Evolutionary conservation across 192 early-diverging fungal species (phyloP), one percentile per base, ranked within the genome.

Genomic region (Rhizophagus clarus): DNA sequence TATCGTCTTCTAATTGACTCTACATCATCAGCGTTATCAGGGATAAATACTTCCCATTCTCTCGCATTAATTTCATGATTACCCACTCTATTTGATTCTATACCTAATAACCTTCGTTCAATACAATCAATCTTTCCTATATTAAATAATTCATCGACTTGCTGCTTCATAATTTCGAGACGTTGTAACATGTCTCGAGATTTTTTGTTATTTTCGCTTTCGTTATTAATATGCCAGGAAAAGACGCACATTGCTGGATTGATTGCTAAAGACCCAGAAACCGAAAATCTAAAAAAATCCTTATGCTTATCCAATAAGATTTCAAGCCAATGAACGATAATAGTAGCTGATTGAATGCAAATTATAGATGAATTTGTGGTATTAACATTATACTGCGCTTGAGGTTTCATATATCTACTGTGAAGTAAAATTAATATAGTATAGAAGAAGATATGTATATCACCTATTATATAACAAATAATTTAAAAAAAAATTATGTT

Each of bases 211-310:
- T 45, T 14, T 24, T 76, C 61, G 8, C 10, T 14, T 11, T 34
- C 74, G 32, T 64, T 32, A 8, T 63, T 34, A 24, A 29, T 60
- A 63, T 76, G 37, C 74, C 74, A 76, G 17, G 7, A n/a, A 76
- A 76, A 76, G 4, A 76, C 74, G 0, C 61, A 20, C 61, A 62
- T 76, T 63, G 74, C 74, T 45, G 74, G 74, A 37, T 34, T 76
- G 6, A 76, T 76, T 28, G 74, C 74, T 29, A 63, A 63, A n/a
- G 61, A 31, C 1, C 74, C 74, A 62, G 40, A 76, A 14, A 63
- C 37, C 3, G 45, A 26, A 28, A 56, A 60, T 22, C 29, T 60
- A 62, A 76, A 76, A 63, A 76, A 76, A 9, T 76, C 74, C 17
- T 61, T 29, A 24, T 31, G 29, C 2, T 76, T 76, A 11, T 26